Base-by-base conservation (phyloP, 2,329 filamentous ascomycete species). In the Eutypa lata region DNA sequence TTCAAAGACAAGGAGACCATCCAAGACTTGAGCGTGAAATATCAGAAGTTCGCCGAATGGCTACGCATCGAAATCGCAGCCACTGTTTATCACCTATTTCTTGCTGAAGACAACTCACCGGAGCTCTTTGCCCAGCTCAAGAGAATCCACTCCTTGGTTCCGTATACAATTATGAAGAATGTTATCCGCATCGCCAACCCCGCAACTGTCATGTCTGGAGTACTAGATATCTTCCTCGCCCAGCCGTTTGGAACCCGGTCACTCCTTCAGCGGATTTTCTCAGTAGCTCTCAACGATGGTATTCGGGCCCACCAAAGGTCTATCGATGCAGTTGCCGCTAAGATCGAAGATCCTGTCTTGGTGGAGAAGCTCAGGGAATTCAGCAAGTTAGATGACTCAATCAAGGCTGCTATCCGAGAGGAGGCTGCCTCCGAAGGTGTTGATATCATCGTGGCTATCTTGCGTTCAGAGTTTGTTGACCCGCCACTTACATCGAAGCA, bases 31-130 rank as follows among this genome's bases (percentile, higher is more conserved):
- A 96, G 90, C 65, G 87, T 95, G 11, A 92, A 97, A 69, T 97
- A 97, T 70, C 90, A 94, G 66, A 99, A 97, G 69, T 97, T 99
- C 68, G 93, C 93, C 18, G 94, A 99, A 71, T 99, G 94, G 94
- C 77, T 97, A 48, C 87, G 94, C 38, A 99, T 99, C 65, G 94
- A 99, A 73, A 87, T 99, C 47, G 94, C 94, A 22, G 94, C 94
- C 40, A 97, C 94, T 21, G 85, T 97, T 54, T 99, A 99, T 68
- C 94, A 99, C 70, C 78, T 99, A 33, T 99, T 99, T 78, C 80
- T 99, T 44, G 94, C 94, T 6, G 94, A 99, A 70, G 94, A 99
- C 73, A 99, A 99, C 71, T 97, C 93, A 0, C 92, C 94, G 1
- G 94, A 99, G 67, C 73, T 99, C 28, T 97, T 97, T 69, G 91